phyloP scores from a whole-genome alignment of 2,329 filamentous ascomycete species.

The Nemania sp. region DNA sequence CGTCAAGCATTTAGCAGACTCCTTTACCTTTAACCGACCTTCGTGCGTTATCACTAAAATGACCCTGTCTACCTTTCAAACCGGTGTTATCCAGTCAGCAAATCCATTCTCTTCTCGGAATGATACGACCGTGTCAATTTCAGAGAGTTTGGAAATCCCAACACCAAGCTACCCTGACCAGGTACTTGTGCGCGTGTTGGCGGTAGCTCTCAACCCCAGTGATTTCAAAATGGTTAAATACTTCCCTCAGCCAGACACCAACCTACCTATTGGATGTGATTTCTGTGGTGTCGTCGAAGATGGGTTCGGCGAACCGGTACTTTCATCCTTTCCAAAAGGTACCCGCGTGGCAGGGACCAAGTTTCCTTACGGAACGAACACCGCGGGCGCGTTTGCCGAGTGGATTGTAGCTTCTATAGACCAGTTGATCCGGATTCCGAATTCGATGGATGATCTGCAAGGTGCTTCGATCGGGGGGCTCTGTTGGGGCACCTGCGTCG shows the following conservation, averaged over 20 bases:
- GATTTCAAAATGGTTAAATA: constrained; percentile 21
- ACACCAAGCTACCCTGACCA: neutral
- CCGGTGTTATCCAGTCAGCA: too few species aligned
- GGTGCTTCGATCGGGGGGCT: neutral
- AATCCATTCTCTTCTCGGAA: too few species aligned
- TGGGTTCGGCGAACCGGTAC: too few species aligned
- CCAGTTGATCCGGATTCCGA: neutral
- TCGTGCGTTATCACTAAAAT: too few species aligned
- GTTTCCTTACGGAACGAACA: neutral
- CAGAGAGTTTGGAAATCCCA: too few species aligned
- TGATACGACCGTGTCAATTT: too few species aligned
- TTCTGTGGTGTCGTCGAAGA: neutral
- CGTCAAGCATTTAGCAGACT: too few species aligned
- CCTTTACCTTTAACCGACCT: too few species aligned
- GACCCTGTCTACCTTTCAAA: too few species aligned
- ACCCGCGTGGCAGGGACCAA: neutral
- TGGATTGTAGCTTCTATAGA: neutral
- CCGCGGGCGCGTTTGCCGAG: neutral
- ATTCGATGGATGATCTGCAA: neutral
- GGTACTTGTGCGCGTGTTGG: neutral
- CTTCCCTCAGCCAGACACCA: constrained; percentile 21
- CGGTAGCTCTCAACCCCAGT: constrained; percentile 25
- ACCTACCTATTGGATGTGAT: neutral
- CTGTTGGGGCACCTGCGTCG: neutral
- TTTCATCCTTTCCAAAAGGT: too few species aligned